Evolutionary conservation across 2,329 filamentous ascomycete species (phyloP).

Genomic region (Neobulgaria alba): DNA sequence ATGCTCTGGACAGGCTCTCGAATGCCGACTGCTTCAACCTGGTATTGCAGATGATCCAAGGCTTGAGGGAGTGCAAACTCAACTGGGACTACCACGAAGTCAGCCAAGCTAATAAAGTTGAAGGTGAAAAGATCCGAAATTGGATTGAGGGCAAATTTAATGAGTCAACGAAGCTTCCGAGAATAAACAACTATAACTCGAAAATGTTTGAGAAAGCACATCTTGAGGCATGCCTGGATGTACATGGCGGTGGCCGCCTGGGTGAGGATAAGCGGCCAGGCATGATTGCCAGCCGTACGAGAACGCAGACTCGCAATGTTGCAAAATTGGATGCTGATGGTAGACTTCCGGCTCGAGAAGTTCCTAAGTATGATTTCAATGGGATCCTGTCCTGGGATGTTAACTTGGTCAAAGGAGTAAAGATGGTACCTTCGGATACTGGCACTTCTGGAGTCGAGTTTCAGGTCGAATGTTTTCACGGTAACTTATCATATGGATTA

Average conservation of each 20-base stretch:
- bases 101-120: too few relatives aligned
- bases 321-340: slow-evolving; percentile 5
- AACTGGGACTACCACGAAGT: neutral
- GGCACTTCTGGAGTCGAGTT: slow-evolving; percentile 8
- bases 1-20: neutral
- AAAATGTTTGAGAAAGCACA: neutral
- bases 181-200: neutral
- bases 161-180: neutral
- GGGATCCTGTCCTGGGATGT: slow-evolving; percentile 8
- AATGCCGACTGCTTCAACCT: neutral
- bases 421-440: neutral
- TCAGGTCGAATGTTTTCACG: slow-evolving; percentile 1
- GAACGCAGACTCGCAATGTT: slow-evolving; percentile 1
- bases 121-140: neutral
- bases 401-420: neutral
- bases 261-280: slow-evolving; percentile 12
- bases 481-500: too few relatives aligned
- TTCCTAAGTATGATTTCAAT: slow-evolving; percentile 8
- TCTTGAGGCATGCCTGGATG: slow-evolving; percentile 4
- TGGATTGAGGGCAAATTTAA: neutral
- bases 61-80: neutral
- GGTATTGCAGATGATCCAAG: neutral
- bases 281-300: slow-evolving; percentile 12
- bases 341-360: neutral
- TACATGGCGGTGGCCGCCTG: slow-evolving; percentile 16